Conservation (phyloP, 2,329 filamentous ascomycete genomes). For the Trichoderma sp. region DNA sequence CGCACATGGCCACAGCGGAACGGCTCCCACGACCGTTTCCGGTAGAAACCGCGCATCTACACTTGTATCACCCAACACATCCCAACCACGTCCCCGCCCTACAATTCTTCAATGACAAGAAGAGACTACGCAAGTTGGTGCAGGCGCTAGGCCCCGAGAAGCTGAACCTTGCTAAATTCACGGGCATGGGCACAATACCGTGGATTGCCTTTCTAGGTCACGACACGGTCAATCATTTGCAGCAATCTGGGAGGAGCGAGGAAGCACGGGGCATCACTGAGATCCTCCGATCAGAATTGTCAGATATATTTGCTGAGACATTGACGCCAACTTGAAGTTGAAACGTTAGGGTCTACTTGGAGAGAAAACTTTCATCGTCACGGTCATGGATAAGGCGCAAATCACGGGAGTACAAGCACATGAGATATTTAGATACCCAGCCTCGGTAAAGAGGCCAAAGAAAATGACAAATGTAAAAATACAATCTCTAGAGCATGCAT, state of each 20-base stretch:
- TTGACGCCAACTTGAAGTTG: constrained; percentile 22
- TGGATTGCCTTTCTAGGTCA: constrained; percentile 42
- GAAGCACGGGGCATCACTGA: constrained; percentile 42
- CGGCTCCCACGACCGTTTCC: constrained; percentile 36
- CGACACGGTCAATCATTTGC: constrained; percentile 47
- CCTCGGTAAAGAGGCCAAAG: neutral
- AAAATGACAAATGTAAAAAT: neutral
- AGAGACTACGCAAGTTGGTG: constrained; percentile 31
- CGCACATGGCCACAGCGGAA: constrained; percentile 48
- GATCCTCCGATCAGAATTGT: constrained; percentile 37
- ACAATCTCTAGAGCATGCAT: neutral
- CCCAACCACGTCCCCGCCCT: constrained; percentile 49
- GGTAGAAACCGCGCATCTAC: constrained; percentile 52
- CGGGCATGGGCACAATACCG: constrained; percentile 33
- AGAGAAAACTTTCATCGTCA: neutral
- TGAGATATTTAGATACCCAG: constrained; percentile 7
- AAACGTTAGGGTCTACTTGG: neutral
- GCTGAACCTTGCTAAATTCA: constrained; percentile 28
- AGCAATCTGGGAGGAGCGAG: constrained; percentile 37
- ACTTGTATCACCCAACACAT: constrained; percentile 52
- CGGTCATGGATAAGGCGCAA: neutral
- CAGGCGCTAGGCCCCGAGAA: constrained; percentile 27
- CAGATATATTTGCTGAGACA: constrained; percentile 29
- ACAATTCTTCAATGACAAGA: constrained; percentile 40
- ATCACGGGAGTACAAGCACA: neutral